Percentiles rank a stretch among this genome's conserved stretches.
phyloP scores from a whole-genome alignment of 495 filamentous ascomycete genomes.

The Penicillium alfredii region DNA sequence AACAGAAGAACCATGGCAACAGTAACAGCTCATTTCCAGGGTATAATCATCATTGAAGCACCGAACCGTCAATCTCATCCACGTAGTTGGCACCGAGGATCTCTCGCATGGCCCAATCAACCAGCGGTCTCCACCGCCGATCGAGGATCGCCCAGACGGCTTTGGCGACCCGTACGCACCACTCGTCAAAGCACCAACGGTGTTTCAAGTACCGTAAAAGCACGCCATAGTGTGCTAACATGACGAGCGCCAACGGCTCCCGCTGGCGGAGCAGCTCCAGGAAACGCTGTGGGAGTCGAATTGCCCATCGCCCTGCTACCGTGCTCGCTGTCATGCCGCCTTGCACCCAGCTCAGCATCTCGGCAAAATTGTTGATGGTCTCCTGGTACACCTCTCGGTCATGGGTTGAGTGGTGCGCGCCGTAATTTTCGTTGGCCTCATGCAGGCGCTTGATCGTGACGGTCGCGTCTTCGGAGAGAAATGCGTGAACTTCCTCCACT shows the following conservation, averaged over 20 bases:
- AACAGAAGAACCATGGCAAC: too few relatives aligned
- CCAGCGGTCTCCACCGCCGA: constrained; percentile 32
- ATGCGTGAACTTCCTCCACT: constrained; percentile 19
- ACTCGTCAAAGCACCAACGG: constrained; percentile 46
- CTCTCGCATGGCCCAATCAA: constrained; percentile 31
- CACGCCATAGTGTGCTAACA: constrained; percentile 45
- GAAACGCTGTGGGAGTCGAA: constrained; percentile 45
- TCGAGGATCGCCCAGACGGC: constrained; percentile 36
- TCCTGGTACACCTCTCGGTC: constrained; percentile 28
- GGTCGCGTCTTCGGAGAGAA: constrained; percentile 17
- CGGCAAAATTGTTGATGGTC: constrained; percentile 30
- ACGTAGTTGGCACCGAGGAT: constrained; percentile 29
- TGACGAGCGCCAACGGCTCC: constrained; percentile 49
- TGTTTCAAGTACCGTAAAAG: constrained; percentile 35
- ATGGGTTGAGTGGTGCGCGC: constrained; percentile 24
- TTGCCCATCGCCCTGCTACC: constrained; percentile 38
- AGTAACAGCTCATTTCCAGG: too few relatives aligned
- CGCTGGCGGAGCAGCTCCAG: constrained; percentile 44
- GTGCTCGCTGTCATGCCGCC: constrained; percentile 24
- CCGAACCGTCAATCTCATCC: constrained; percentile 14
- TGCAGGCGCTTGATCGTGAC: constrained; percentile 19
- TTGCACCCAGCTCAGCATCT: constrained; percentile 25
- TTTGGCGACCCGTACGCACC: constrained; percentile 31
- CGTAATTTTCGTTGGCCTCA: constrained; percentile 25
- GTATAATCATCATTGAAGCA: too few relatives aligned